phyloP scores from a whole-genome alignment of 257 asterid genomes.

The Euphrasia confusa region DNA sequence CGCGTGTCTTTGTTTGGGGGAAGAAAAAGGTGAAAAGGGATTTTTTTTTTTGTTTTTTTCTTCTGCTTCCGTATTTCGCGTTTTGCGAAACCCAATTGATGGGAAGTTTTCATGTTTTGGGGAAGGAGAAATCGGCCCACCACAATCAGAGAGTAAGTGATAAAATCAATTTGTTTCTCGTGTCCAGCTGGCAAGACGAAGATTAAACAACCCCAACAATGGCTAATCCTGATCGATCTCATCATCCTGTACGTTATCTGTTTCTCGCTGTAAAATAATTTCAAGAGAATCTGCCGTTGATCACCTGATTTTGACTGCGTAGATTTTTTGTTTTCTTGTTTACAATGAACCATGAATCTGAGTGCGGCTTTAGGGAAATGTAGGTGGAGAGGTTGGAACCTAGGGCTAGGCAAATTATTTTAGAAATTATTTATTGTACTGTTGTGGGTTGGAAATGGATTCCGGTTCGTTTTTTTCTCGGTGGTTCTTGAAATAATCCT shows the following conservation, averaged over 20 bases:
- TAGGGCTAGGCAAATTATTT: not conserved
- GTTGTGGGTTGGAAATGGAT: not conserved
- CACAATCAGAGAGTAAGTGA: not conserved
- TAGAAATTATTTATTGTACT: not conserved
- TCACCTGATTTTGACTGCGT: not conserved
- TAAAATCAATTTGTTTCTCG: too few relatives aligned
- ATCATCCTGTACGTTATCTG: too few relatives aligned
- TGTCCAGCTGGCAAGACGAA: too few relatives aligned
- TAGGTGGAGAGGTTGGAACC: not conserved
- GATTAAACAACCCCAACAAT: too few relatives aligned
- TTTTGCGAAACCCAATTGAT: slow-evolving; percentile 27
- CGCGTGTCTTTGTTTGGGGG: slow-evolving; percentile 4
- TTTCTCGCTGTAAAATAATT: too few relatives aligned
- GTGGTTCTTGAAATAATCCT: not conserved
- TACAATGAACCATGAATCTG: not conserved
- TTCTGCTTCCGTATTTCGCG: not conserved
- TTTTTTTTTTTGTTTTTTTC: slow-evolving; percentile 12
- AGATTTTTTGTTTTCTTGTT: not conserved
- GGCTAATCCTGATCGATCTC: too few relatives aligned
- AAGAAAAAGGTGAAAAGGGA: slow-evolving; percentile 22
- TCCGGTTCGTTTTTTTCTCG: not conserved
- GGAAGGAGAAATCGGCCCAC: not conserved
- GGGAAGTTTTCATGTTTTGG: slow-evolving; percentile 31
- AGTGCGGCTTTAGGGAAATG: not conserved
- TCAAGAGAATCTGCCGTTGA: slow-evolving; percentile 17